Conservation (phyloP, 2,329 filamentous ascomycete species). For the Sphaerulina vaccinii region DNA sequence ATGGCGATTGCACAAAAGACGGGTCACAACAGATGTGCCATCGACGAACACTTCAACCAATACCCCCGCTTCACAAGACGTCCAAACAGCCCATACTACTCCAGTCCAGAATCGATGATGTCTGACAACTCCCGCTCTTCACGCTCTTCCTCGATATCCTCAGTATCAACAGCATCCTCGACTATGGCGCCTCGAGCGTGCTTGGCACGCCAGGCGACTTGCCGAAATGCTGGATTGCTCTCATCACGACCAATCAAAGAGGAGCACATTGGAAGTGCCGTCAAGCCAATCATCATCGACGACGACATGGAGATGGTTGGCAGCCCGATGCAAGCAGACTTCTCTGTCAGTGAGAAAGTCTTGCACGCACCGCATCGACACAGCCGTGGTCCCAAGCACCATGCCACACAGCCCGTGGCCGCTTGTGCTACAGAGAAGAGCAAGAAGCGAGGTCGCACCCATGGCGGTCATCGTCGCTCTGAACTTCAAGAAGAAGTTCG, state of each 20-base stretch:
- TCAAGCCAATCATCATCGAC: constrained; percentile 34
- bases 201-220: constrained; percentile 54
- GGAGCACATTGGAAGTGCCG: constrained; percentile 27
- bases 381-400: constrained; percentile 31
- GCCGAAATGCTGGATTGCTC: constrained; percentile 49
- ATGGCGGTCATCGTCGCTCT: constrained; percentile 33
- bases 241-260: constrained; percentile 28
- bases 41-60: constrained; percentile 51
- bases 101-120: constrained; percentile 62
- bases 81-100: constrained; percentile 52
- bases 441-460: constrained; percentile 36
- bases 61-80: constrained; percentile 44
- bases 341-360: constrained; percentile 35
- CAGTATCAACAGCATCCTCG: constrained; percentile 47
- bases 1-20: constrained; percentile 58
- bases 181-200: constrained; percentile 53
- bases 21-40: constrained; percentile 55
- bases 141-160: constrained; percentile 56
- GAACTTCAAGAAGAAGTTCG: constrained; percentile 39
- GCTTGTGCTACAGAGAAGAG: constrained; percentile 24
- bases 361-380: constrained; percentile 35
- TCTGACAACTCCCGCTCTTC: constrained; percentile 59
- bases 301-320: constrained; percentile 34
- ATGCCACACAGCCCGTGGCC: constrained; percentile 18
- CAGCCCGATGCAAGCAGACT: constrained; percentile 34